Evolutionary conservation across 2,329 filamentous ascomycete genomes (phyloP).

Genomic region (Cryphonectria carpinicola): DNA sequence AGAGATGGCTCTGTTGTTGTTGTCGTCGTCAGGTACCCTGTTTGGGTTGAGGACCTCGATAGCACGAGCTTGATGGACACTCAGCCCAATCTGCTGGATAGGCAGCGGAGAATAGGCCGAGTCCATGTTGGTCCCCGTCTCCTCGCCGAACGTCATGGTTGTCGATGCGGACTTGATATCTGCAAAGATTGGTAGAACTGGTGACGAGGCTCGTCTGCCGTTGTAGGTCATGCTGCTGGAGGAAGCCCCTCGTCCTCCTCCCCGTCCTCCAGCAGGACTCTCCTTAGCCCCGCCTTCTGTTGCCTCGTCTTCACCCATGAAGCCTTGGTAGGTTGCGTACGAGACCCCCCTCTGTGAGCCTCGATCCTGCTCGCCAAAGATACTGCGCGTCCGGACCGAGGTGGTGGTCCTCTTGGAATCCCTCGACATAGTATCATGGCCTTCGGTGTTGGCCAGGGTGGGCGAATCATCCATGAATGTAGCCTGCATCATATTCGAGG

Average conservation of each 20-base stretch:
- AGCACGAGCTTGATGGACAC: conserved; percentile 45
- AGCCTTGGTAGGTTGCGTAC: conserved; percentile 34
- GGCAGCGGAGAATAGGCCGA: conserved; percentile 54
- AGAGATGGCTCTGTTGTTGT: conserved; percentile 33
- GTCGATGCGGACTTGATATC: conserved; percentile 35
- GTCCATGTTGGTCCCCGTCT: conserved; percentile 51
- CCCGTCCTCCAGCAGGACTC: conserved; percentile 32
- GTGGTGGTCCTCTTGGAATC: conserved; percentile 44
- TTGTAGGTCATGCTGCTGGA: conserved; percentile 33
- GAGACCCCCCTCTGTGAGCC: conserved; percentile 24
- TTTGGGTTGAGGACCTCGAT: conserved; percentile 41
- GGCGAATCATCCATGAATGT: conserved; percentile 36
- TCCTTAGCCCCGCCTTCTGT: conserved; percentile 44
- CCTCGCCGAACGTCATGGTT: conserved; percentile 44
- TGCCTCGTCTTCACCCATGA: conserved; percentile 38
- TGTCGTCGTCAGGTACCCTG: conserved; percentile 27
- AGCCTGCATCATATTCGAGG: conserved; percentile 39
- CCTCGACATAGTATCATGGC: conserved; percentile 34
- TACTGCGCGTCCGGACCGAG: conserved; percentile 44
- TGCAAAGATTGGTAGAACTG: conserved; percentile 49
- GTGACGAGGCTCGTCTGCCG: conserved; percentile 53
- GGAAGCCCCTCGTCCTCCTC: not conserved
- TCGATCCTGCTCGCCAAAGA: conserved; percentile 38
- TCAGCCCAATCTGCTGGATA: conserved; percentile 48
- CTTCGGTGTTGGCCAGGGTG: conserved; percentile 33